Evolutionary conservation across 2,329 filamentous ascomycete genomes (phyloP).

Genomic region (Pyrenochaeta sp.): DNA sequence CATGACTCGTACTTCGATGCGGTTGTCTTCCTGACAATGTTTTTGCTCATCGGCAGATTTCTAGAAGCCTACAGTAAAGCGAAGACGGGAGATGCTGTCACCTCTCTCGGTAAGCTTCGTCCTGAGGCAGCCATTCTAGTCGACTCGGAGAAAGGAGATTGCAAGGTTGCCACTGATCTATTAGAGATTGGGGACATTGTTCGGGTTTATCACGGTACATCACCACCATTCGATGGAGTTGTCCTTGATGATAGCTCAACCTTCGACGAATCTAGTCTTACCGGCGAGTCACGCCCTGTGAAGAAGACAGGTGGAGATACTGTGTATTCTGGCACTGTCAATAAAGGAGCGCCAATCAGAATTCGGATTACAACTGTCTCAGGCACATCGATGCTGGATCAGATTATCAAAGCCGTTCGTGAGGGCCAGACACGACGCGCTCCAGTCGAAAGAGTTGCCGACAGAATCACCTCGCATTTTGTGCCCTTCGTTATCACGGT

Average conservation of each 20-base stretch:
- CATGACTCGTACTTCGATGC: slow-evolving; percentile 80
- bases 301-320: slow-evolving; percentile 69
- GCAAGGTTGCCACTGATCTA: slow-evolving; percentile 69
- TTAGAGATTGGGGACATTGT: slow-evolving; percentile 67
- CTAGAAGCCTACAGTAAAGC: slow-evolving; percentile 92
- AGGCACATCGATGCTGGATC: slow-evolving; percentile 79
- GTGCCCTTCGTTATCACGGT: slow-evolving; percentile 76
- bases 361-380: slow-evolving; percentile 70
- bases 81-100: slow-evolving; percentile 85
- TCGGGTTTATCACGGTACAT: slow-evolving; percentile 78
- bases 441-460: slow-evolving; percentile 78
- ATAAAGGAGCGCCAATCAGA: slow-evolving; percentile 70
- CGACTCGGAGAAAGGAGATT: slow-evolving; percentile 51
- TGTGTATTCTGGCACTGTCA: slow-evolving; percentile 78
- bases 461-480: slow-evolving; percentile 77
- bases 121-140: slow-evolving; percentile 80
- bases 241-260: slow-evolving; percentile 65
- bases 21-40: slow-evolving; percentile 89
- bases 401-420: slow-evolving; percentile 78
- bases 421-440: slow-evolving; percentile 80
- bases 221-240: slow-evolving; percentile 82
- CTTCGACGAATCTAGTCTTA: slow-evolving; percentile 92
- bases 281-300: slow-evolving; percentile 76
- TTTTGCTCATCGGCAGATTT: slow-evolving; percentile 76
- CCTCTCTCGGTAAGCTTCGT: slow-evolving; percentile 78